Evolutionary conservation across 495 filamentous ascomycete genomes (phyloP), one percentile per base, ranked within the genome.

Genomic region (Aspergillus carlsbadensis): DNA sequence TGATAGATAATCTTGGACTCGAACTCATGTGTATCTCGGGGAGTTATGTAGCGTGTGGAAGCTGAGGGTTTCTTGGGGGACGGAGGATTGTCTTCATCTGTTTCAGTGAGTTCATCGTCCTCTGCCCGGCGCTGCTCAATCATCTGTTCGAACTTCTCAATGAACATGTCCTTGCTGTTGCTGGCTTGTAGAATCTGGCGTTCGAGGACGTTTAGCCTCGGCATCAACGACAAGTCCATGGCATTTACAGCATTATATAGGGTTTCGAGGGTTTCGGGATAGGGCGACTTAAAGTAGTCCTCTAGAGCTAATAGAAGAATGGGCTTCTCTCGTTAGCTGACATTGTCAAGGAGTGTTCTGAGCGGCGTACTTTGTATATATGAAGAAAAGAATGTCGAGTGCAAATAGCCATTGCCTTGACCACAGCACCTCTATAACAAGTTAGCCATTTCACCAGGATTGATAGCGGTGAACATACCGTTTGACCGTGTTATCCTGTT

Each of bases 371-470:
- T 82, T 98, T 98, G 73, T 98, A 98, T 54, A 98, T 98, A 70
- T 98, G 93, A 48, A 98, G 79, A 68, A 98, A 98, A n/a, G 94
- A 92, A 76, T 98, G 94, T 43, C 93, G 79, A 5, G 94, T 98
- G 74, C 94, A 98, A 60, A 98, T 97, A n/a, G 94, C 94, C 94
- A 98, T 98, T 2, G 94, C 92, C 72, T 97, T 98, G 26, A 97
- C 92, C 26, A 96, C 85, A 2, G 94, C 95, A 52, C 94, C 94
- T 81, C 92, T 89, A 26, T 31, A 61, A 41, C 45, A 53, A n/a
- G 31, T 63, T 49, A 65, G 53, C 35, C 36, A 45, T 46, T n/a
- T 5, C n/a, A n/a, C n/a, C n/a, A n/a, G n/a, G n/a, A n/a, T n/a
- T n/a, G n/a, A n/a, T 15, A 26, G 39, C 34, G 37, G 14, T n/a